Evolutionary conservation across 768 basidiomycete genomes (phyloP), one percentile per base, ranked within the genome.

Genomic region (Pulveroboletus sp.): DNA sequence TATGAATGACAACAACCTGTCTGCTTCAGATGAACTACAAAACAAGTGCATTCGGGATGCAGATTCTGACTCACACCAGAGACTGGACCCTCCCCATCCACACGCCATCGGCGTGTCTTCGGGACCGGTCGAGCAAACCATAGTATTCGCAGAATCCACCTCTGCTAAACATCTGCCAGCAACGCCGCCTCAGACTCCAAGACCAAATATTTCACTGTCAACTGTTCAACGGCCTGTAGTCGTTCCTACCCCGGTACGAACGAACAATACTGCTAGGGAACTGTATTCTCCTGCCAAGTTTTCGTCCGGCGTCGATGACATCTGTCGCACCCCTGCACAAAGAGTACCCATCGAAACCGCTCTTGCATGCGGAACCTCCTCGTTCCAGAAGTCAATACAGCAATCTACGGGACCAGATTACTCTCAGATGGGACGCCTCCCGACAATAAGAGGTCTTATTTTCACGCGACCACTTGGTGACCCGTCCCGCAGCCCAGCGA

Each of bases 61-160:
- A 20, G 19, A 40, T 38, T 13, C 25, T 39, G 43, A 60, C 37
- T 66, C 57, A 23, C 62, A 66, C 38, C 70, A 76, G 49, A 76
- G 77, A 61, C 63, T 82, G 23, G 72, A 75, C 14, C 81, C 81
- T 17, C 63, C 85, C 33, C 85, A 84, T n/a, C 83, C 84, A 2
- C 69, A 72, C 13, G 85, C 86, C 36, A 67, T 68, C 33, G 63
- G 61, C 44, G 55, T 75, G 33, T 70, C 79, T 27, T 62, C 63
- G n/a, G 69, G 69, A 47, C 56, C 54, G n/a, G 47, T 50, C 24
- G 46, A 64, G 33, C 44, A 49, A 46, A 47, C 34, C n/a, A 12
- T 24, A 25, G 27, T 55, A 23, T 45, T 49, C 25, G 16, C 25
- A 20, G 50, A 59, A 34, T 35, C 45, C 21, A 21, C 32, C 34